Evolutionary conservation across 1,284 basidiomycete species (phyloP).

Genomic region (Cronartium ribicola): DNA sequence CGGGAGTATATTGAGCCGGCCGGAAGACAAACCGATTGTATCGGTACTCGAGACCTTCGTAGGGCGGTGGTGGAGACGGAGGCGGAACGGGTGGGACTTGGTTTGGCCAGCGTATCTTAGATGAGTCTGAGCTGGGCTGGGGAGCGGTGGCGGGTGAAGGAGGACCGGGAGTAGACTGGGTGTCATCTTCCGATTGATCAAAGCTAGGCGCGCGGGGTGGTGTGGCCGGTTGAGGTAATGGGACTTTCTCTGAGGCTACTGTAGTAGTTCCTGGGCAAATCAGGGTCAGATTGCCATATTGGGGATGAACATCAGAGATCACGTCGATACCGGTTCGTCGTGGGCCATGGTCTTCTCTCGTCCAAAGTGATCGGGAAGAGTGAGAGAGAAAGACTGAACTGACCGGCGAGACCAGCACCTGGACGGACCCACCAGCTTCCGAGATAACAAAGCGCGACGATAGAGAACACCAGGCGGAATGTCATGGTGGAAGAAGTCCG

Average conservation of each 20-base stretch:
- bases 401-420: no score
- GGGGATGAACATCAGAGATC: neutral
- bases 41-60: slow-evolving; percentile 31
- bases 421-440: slow-evolving; percentile 13
- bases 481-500: no score
- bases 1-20: slow-evolving; percentile 26
- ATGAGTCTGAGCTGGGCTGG: neutral
- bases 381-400: neutral
- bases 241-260: slow-evolving; percentile 11
- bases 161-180: neutral
- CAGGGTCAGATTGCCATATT: neutral
- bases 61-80: neutral
- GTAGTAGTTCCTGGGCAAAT: neutral
- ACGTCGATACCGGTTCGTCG: neutral
- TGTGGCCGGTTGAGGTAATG: slow-evolving; percentile 31
- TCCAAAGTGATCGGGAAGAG: neutral
- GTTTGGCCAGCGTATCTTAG: neutral
- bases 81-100: neutral
- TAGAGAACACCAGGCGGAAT: no score
- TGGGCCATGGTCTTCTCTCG: neutral
- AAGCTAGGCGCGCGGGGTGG: slow-evolving; percentile 21
- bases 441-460: neutral
- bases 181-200: slow-evolving; percentile 26
- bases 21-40: slow-evolving; percentile 37
- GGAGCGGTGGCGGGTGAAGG: slow-evolving; percentile 23